Base-by-base conservation (phyloP, 805 yeast genomes). In the Yarrowia deformans region DNA sequence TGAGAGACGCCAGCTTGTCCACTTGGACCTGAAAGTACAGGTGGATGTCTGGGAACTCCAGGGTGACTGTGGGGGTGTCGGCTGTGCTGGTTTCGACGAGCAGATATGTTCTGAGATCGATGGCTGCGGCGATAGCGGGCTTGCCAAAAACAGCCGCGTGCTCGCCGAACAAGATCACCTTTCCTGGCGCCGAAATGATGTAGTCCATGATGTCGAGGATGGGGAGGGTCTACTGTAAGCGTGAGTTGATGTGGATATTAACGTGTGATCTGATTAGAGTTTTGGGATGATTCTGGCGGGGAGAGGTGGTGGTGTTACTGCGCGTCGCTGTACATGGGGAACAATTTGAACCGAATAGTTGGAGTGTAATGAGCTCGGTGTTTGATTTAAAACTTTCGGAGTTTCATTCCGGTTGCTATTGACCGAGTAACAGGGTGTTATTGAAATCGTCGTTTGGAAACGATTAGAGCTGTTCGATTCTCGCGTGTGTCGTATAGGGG, bases 101-200 rank as follows among this genome's bases (percentile, higher is more conserved):
- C 8, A 93, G 79, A 74, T 91, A 94, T 0, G 98, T 90, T 74
- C 97, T 84, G 70, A 95, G 81, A 8, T 95, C 89, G 10, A 94
- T 84, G 4, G 97, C 95, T 0, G 98, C 98, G 1, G 99, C 98
- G 67, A 95, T 90, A 13, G 98, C 98, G 1, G 97, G 97, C 81
- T 87, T 90, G 56, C 90, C 88, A 77, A 90, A 91, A 0, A 95
- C 99, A 1, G 96, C 98, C 8, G 98, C 90, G 76, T 95, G 99
- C 76, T 95, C 99, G 29, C 99, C 99, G 77, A 93, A 95, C 43
- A 95, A 83, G 73, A 95, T 95, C 55, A 93, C 97, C 76, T 95
- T 95, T 4, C 99, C 99, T 0, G 99, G 99, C 0, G 99, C 95
- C 68, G 97, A 90, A 1, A 92, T 91, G 64, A 87, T 79, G 77